These are phyloP conservation scores for Phytomonas sp. DNA, from an alignment of 208 protist species.

Conservation along the genomic window DNA sequence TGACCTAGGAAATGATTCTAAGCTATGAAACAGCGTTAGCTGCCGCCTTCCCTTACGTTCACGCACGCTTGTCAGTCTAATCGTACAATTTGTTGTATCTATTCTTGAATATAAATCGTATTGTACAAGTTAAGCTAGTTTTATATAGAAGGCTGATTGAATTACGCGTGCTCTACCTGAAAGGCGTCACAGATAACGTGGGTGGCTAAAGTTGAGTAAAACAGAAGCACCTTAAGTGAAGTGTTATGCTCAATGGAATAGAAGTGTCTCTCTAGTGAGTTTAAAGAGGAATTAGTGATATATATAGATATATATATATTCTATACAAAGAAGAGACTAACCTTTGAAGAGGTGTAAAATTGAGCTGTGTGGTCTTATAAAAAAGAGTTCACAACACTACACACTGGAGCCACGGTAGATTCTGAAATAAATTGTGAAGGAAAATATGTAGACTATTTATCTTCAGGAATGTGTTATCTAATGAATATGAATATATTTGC, in stretches of 20 bases:
- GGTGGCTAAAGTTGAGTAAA: neutral
- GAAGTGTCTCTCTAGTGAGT: neutral
- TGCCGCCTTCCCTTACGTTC: neutral
- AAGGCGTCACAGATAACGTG: neutral
- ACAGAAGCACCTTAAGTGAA: neutral
- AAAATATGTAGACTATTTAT: too few relatives aligned
- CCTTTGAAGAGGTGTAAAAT: too few relatives aligned
- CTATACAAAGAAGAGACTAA: too few relatives aligned
- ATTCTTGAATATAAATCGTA: neutral
- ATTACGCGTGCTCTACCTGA: neutral
- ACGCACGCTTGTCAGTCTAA: neutral
- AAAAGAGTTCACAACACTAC: too few relatives aligned
- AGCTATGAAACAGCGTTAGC: neutral
- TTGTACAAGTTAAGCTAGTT: neutral
- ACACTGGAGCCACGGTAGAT: too few relatives aligned
- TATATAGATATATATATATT: neutral
- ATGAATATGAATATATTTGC: neutral
- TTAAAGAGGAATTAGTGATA: neutral
- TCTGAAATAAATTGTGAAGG: too few relatives aligned
- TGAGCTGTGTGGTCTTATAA: too few relatives aligned
- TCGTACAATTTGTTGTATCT: neutral
- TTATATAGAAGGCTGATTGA: neutral
- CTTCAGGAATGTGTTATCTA: neutral
- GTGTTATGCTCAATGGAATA: neutral
- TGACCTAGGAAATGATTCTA: neutral